Conservation (phyloP, 2,329 filamentous ascomycete species). For the Periconia sp. region DNA sequence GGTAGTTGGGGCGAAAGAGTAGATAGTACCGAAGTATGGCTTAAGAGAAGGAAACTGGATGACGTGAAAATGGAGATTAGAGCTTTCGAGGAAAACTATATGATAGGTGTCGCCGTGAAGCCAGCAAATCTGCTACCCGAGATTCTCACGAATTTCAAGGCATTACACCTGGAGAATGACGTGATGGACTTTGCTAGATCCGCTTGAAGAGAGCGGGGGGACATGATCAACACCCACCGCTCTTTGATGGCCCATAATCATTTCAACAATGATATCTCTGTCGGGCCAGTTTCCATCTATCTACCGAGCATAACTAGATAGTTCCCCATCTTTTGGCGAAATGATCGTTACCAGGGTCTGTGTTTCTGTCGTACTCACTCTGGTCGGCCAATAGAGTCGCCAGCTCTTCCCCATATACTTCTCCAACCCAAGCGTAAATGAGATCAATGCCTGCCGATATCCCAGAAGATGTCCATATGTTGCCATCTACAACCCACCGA, state of each 20-base stretch:
- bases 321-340: slow-evolving; percentile 51
- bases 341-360: slow-evolving; percentile 55
- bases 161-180: slow-evolving; percentile 52
- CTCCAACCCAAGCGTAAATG: slow-evolving; percentile 58
- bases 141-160: slow-evolving; percentile 45
- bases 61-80: slow-evolving; percentile 61
- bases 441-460: slow-evolving; percentile 65
- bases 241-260: background rate
- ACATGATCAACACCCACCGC: background rate
- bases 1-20: slow-evolving; percentile 51
- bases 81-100: slow-evolving; percentile 60
- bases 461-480: slow-evolving; percentile 67
- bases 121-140: slow-evolving; percentile 38
- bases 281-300: background rate
- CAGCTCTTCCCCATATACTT: slow-evolving; percentile 56
- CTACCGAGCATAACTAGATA: slow-evolving; percentile 2
- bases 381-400: slow-evolving; percentile 52
- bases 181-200: slow-evolving; percentile 29
- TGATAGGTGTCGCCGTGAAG: slow-evolving; percentile 58
- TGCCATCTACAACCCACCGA: slow-evolving; percentile 66
- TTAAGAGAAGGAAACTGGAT: slow-evolving; percentile 50
- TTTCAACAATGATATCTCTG: background rate
- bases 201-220: background rate
- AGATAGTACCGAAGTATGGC: slow-evolving; percentile 53
- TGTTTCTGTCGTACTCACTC: slow-evolving; percentile 62